phyloP scores from a whole-genome alignment of 768 basidiomycete genomes.

The Kondoa subrosea region DNA sequence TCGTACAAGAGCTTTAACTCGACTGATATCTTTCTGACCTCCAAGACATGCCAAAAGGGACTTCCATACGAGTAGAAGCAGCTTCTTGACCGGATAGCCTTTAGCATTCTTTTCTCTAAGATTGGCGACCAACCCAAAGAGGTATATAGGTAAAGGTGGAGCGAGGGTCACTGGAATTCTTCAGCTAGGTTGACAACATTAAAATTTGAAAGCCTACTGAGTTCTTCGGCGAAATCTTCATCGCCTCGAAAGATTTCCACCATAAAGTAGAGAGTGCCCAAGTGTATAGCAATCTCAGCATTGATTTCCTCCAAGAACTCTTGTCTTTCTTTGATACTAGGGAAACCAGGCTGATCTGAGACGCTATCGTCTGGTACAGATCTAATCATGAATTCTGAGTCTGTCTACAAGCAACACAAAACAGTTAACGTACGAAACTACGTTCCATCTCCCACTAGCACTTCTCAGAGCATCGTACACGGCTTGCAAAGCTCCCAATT shows the following conservation, averaged over 20 bases:
- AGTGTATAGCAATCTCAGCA: conserved; percentile 78
- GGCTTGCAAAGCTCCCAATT: conserved; percentile 61
- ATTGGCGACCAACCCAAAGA: conserved; percentile 76
- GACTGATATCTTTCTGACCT: conserved; percentile 65
- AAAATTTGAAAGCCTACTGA: conserved; percentile 43
- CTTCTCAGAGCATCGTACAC: conserved; percentile 81
- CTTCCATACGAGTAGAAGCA: conserved; percentile 89
- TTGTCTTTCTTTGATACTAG: conserved; percentile 40
- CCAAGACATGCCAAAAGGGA: conserved; percentile 79
- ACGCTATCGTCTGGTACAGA: not conserved
- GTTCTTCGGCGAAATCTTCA: conserved; percentile 86
- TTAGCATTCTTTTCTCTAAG: conserved; percentile 83
- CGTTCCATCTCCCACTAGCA: conserved; percentile 40
- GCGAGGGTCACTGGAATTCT: conserved; percentile 65
- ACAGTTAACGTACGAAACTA: not conserved
- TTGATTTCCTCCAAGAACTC: conserved; percentile 78
- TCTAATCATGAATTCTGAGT: not conserved
- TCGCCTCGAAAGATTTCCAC: conserved; percentile 85
- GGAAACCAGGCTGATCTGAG: conserved; percentile 1
- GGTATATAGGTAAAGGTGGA: conserved; percentile 78
- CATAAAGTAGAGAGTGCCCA: conserved; percentile 87
- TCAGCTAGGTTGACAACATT: conserved; percentile 19
- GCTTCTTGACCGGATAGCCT: conserved; percentile 96
- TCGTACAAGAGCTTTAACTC: conserved; percentile 67
- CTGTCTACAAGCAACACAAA: not conserved